Conservation (phyloP, 345 rosid species). For the Populus tremula region DNA sequence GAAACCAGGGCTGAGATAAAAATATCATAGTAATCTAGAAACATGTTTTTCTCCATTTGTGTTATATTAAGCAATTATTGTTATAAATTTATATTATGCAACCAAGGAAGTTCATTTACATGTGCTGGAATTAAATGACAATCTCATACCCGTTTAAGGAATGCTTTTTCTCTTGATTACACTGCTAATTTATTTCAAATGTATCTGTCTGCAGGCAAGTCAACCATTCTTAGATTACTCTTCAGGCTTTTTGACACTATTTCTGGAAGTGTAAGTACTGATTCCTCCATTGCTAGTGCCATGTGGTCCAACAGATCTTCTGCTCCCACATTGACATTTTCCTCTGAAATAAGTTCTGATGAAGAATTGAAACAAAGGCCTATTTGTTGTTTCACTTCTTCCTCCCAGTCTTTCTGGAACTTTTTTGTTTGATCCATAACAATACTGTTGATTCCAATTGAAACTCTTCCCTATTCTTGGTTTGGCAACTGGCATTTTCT, state of each 20-base stretch:
- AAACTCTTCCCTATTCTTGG: neutral
- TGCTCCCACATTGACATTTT: neutral
- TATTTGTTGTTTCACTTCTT: neutral
- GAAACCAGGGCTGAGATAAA: neutral
- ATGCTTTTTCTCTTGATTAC: neutral
- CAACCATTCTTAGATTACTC: conserved; percentile 89
- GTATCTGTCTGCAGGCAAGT: conserved; percentile 70
- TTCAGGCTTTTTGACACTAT: conserved; percentile 80
- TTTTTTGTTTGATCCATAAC: conserved; percentile 3
- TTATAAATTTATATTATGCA: neutral
- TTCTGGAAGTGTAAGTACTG: conserved; percentile 71
- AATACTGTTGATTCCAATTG: neutral
- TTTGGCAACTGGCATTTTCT: neutral
- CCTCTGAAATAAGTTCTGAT: neutral
- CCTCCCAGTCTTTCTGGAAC: neutral
- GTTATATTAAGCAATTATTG: neutral
- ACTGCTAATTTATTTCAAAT: conserved; percentile 26
- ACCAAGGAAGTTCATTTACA: neutral
- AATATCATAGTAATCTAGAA: neutral
- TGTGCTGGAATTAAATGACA: neutral
- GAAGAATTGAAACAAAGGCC: neutral
- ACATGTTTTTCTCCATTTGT: neutral
- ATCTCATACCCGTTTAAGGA: neutral
- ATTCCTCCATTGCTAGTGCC: conserved; percentile 3
- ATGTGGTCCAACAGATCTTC: neutral